Conservation (phyloP, 1,284 basidiomycete genomes). For the Microbotryum silenes-acaulis region DNA sequence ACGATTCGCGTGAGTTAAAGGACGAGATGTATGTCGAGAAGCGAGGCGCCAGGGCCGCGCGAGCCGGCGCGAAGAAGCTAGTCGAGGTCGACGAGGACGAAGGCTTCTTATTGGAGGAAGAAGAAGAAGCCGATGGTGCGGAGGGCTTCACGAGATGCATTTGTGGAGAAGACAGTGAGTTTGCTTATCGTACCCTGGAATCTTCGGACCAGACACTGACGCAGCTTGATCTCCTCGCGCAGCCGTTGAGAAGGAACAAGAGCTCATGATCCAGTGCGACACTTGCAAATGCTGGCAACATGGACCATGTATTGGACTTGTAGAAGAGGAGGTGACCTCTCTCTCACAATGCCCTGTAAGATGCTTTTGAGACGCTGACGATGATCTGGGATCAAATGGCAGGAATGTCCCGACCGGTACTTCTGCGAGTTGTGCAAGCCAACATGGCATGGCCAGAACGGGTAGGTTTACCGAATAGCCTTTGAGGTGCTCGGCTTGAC, state of each 20-base stretch:
- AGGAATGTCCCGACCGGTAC: conserved; percentile 49
- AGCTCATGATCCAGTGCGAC: conserved; percentile 97
- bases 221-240: conserved; percentile 35
- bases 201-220: background rate
- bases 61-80: conserved; percentile 32
- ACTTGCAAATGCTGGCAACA: conserved; percentile 98
- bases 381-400: background rate
- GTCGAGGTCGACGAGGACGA: conserved; percentile 29
- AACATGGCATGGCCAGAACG: conserved; percentile 23
- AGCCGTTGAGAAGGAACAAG: conserved; percentile 52
- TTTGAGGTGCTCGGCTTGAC: background rate
- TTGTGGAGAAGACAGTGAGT: conserved; percentile 78
- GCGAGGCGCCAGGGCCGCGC: background rate
- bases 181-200: background rate
- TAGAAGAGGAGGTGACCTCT: conserved; percentile 58
- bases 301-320: conserved; percentile 90
- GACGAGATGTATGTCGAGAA: background rate
- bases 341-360: no score
- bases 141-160: conserved; percentile 86
- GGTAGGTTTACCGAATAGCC: conserved; percentile 48
- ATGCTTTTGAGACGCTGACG: no score
- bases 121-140: conserved; percentile 55
- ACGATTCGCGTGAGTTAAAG: no score
- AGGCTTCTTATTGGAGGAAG: conserved; percentile 33
- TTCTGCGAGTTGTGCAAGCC: conserved; percentile 92